phyloP scores from a whole-genome alignment of 1,284 basidiomycete species.

The Volvariella surrecta region DNA sequence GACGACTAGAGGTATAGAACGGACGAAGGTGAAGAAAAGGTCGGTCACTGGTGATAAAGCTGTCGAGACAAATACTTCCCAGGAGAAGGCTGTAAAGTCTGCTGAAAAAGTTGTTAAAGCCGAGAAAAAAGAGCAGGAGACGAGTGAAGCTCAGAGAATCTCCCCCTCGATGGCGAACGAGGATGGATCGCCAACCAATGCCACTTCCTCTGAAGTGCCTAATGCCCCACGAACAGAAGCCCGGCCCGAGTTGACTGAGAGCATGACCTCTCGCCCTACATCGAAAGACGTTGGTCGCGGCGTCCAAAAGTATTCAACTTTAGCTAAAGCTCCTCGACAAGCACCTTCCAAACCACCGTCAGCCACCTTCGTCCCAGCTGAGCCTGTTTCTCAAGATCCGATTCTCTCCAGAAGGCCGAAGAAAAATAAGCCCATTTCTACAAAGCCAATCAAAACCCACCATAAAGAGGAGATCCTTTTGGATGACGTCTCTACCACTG shows the following conservation, averaged over 20 bases:
- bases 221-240: no score
- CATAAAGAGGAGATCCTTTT: constrained; percentile 45
- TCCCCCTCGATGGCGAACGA: no score
- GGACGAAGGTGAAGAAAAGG: constrained; percentile 52
- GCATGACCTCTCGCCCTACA: no score
- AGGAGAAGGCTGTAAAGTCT: constrained; percentile 38
- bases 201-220: no score
- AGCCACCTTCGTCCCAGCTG: not conserved
- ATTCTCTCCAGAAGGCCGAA: constrained; percentile 73
- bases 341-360: not conserved
- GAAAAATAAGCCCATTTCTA: constrained; percentile 58
- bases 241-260: no score
- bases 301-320: no score
- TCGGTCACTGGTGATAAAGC: constrained; percentile 51
- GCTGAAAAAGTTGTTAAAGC: not conserved
- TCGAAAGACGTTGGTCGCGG: no score
- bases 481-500: constrained; percentile 22
- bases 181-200: no score
- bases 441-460: constrained; percentile 46
- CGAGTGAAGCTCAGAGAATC: no score
- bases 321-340: not conserved
- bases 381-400: constrained; percentile 39
- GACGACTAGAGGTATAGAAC: constrained; percentile 29
- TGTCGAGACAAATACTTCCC: constrained; percentile 44
- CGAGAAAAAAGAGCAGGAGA: not conserved